Evolutionary conservation across 192 early-diverging fungal genomes (phyloP).

Genomic region (Coemansia sp.): DNA sequence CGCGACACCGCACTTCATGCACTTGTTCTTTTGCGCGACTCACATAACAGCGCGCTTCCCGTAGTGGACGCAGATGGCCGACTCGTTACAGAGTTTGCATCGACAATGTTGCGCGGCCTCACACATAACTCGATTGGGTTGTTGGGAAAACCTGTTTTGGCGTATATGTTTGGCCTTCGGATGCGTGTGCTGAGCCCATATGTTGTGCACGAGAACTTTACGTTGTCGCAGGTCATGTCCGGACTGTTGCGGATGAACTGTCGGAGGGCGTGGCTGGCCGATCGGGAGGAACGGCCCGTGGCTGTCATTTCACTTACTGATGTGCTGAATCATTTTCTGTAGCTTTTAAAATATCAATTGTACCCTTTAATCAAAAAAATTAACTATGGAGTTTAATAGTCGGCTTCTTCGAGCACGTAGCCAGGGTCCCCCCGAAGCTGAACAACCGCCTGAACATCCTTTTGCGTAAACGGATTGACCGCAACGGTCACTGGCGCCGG

Average conservation of each 20-base stretch:
- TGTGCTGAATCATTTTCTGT: conserved; percentile 39
- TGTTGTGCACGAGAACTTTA: conserved; percentile 40
- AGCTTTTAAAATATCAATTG: background rate
- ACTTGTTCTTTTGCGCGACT: conserved; percentile 25
- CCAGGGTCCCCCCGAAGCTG: conserved; percentile 13
- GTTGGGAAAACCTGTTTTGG: conserved; percentile 49
- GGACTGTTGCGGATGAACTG: conserved; percentile 48
- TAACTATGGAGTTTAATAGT: background rate
- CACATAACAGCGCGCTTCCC: conserved; percentile 44
- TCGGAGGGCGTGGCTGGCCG: conserved; percentile 51
- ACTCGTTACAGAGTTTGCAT: conserved; percentile 45
- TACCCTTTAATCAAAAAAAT: background rate
- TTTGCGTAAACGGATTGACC: conserved; percentile 29
- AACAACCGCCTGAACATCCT: conserved; percentile 15
- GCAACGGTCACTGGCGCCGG: conserved; percentile 29
- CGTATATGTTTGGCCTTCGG: conserved; percentile 41
- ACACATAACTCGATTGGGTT: conserved; percentile 21
- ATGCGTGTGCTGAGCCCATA: conserved; percentile 30
- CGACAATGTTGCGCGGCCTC: conserved; percentile 35
- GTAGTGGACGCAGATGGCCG: conserved; percentile 46
- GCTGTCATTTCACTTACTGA: conserved; percentile 50
- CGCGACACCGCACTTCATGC: conserved; percentile 42
- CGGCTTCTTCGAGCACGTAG: conserved; percentile 21
- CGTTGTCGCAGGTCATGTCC: conserved; percentile 45
- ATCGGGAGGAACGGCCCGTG: conserved; percentile 30